Evolutionary conservation across 1,284 basidiomycete species (phyloP), one percentile per base, ranked within the genome.

Genomic region (Gomphus bonarii): DNA sequence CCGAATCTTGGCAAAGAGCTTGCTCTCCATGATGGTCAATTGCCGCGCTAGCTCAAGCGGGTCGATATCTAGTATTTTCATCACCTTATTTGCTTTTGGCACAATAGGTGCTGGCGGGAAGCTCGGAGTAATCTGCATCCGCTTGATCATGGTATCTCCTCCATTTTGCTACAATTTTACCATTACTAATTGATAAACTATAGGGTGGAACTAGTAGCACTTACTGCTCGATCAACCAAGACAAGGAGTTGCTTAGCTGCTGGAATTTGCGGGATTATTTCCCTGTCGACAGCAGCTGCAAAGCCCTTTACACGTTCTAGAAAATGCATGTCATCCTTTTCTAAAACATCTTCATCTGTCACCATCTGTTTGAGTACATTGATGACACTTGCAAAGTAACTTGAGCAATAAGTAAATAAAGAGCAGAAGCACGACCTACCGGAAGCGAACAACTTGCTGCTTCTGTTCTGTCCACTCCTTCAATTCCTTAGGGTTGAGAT

Each of bases 31-130:
- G 58, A 98, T 82, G 1, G 97, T 98, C 55, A 99, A 73, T 68
- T 99, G 97, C 42, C 97, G 80, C 0, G 94, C 95, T 18, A 99
- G 70, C 70, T 99, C 97, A 33, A 95, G 70, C 1, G 95, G 78
- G 64, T 99, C 93, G 50, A 97, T 81, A 61, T 95, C 92, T n/a
- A 86, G 69, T 18, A 95, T 75, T 64, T 91, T 92, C 61, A 92
- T 71, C 18, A 14, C n/a, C 71, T 86, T 91, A 70, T 84, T 87
- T 50, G 78, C 74, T 67, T 85, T 88, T 0, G 92, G 93, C 14
- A 87, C 60, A 56, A 95, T 84, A 0, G 93, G 81, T 3, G 68
- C 63, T 0, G 92, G 91, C 3, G 73, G 75, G 69, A 73, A 11
- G 79, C 80, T 63, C 76, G 81, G 59, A 81, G 73, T 28, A 14